A percentile compares a stretch with the other conserved stretches of the same genome.
phyloP scores from a whole-genome alignment of 441 rosid species.

The Viola pubescens region DNA sequence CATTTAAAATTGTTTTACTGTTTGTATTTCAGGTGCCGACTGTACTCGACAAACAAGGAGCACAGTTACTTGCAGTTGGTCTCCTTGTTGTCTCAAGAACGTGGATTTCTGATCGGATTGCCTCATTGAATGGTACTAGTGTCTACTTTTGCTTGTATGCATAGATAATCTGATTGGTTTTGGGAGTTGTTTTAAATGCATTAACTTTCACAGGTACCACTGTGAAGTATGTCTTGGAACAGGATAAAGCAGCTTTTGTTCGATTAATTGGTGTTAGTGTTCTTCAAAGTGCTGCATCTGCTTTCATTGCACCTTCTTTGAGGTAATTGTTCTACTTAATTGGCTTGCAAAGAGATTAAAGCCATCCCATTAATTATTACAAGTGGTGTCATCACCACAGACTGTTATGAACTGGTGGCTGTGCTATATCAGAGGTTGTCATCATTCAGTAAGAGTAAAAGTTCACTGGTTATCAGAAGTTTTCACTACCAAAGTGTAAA shows the following conservation, averaged over 20 bases:
- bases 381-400: not conserved
- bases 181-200: slow-evolving; percentile 10
- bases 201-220: slow-evolving; percentile 66
- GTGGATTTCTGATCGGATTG: slow-evolving; percentile 92
- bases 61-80: slow-evolving; percentile 77
- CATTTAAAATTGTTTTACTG: not conserved
- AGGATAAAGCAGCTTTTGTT: slow-evolving; percentile 78
- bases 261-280: slow-evolving; percentile 83
- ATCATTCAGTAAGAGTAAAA: not conserved
- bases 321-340: slow-evolving; percentile 38
- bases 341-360: slow-evolving; percentile 8
- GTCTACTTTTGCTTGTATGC: slow-evolving; percentile 9
- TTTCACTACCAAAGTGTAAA: too few species aligned
- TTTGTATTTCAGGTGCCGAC: slow-evolving; percentile 65
- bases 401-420: too few species aligned
- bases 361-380: not conserved
- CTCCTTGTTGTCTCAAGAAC: slow-evolving; percentile 91
- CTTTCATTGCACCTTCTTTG: slow-evolving; percentile 90
- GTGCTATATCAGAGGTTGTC: not conserved
- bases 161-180: slow-evolving; percentile 14
- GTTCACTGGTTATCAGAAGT: too few species aligned
- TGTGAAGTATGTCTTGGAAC: slow-evolving; percentile 93
- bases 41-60: slow-evolving; percentile 89
- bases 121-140: slow-evolving; percentile 80
- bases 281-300: slow-evolving; percentile 92